Evolutionary conservation across 2,329 filamentous ascomycete species (phyloP), one percentile per base, ranked within the genome.

Genomic region (Rutstroemia sp.): DNA sequence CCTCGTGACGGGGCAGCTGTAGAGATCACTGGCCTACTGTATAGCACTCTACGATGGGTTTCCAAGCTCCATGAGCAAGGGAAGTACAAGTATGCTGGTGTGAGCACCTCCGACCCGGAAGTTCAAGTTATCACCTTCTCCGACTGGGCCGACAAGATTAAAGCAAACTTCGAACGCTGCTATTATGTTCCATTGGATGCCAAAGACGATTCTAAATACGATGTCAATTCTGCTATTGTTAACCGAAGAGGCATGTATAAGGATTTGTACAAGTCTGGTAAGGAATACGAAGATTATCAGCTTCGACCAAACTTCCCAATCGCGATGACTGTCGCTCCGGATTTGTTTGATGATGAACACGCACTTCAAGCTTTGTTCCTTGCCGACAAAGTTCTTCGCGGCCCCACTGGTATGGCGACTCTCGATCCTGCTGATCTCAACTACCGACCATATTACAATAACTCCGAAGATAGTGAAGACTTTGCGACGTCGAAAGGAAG

Each of bases 191-290:
- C 94, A 0, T 65, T 79, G 14, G 78, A 86, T 38, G 67, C 84
- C 0, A 77, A 79, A 0, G 86, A 96, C 1, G 92, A 96, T 71
- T 68, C 70, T 51, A 74, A 86, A 51, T 91, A 95, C 73, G 89
- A 94, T 61, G 79, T 99, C 65, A 91, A 96, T 71, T 66, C 88
- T 0, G 74, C 74, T 14, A 78, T 96, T 49, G 74, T 97, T 74
- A 95, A 96, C 73, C 88, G 94, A 50, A 85, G 92, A 21, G 95
- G 94, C 59, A 95, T 99, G 69, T 99, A 99, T 82, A 99, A 99
- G 75, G 94, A 99, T 70, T 75, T 97, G 18, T 96, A 96, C 79
- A 85, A 81, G 63, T 95, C 91, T 48, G 90, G 90, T 61, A 97
- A 96, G 72, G 90, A 94, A 70, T 96, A 95, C 69, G 91, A 97